A percentile compares a stretch with the other conserved stretches of the same genome.
phyloP scores from a whole-genome alignment of 2,329 filamentous ascomycete genomes.

The Fusarium setosum region DNA sequence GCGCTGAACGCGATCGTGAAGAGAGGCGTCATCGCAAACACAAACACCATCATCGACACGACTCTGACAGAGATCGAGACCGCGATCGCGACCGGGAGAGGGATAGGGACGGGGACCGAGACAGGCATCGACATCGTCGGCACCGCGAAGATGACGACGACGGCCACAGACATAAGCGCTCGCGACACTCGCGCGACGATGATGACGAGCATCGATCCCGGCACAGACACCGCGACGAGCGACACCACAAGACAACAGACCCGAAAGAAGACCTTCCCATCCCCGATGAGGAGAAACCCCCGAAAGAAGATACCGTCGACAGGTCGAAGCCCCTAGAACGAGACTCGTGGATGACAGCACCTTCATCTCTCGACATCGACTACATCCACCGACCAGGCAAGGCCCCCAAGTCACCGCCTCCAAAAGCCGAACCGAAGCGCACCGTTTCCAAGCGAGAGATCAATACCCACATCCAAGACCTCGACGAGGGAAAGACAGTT shows the following conservation, averaged over 20 bases:
- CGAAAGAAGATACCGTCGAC: conserved; percentile 41
- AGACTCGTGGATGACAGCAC: conserved; percentile 95
- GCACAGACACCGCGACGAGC: conserved; percentile 38
- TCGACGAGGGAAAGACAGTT: conserved; percentile 63
- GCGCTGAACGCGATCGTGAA: conserved; percentile 58
- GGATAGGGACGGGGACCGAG: conserved; percentile 33
- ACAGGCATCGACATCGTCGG: conserved; percentile 29
- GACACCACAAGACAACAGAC: conserved; percentile 56
- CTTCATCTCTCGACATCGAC: conserved; percentile 84
- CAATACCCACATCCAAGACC: conserved; percentile 72
- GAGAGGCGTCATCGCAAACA: conserved; percentile 57
- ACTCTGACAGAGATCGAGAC: conserved; percentile 40
- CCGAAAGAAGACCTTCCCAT: conserved; percentile 63
- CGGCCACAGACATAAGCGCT: conserved; percentile 44
- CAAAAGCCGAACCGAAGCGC: conserved; percentile 71
- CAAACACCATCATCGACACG: conserved; percentile 59
- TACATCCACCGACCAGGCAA: conserved; percentile 75
- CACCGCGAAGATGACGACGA: conserved; percentile 46
- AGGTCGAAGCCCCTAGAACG: conserved; percentile 63
- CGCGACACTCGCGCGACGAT: conserved; percentile 49
- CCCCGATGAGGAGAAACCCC: conserved; percentile 61
- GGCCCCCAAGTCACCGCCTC: conserved; percentile 65
- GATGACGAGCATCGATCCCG: conserved; percentile 59
- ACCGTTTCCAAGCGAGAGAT: conserved; percentile 84
- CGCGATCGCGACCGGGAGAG: conserved; percentile 37